phyloP scores from a whole-genome alignment of 2,329 filamentous ascomycete genomes.

The Colletotrichum tamarilloi region DNA sequence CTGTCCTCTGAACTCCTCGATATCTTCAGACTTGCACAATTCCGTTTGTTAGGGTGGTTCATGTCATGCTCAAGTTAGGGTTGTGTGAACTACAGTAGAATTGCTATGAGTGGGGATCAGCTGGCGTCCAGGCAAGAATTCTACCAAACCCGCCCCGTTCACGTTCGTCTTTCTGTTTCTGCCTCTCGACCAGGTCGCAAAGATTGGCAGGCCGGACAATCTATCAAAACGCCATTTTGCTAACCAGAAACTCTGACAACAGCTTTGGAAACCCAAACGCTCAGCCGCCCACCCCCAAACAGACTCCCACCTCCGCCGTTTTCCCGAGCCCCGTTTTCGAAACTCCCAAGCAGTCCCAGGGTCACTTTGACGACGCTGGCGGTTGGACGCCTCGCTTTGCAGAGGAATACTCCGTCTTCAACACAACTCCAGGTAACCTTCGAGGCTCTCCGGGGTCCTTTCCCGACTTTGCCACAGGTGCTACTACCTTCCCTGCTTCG shows the following conservation, averaged over 20 bases:
- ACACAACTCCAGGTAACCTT: conserved; percentile 70
- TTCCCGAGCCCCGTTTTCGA: conserved; percentile 68
- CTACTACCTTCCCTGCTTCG: conserved; percentile 48
- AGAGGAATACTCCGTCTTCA: conserved; percentile 74
- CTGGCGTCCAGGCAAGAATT: conserved; percentile 62
- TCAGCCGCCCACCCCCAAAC: conserved; percentile 68
- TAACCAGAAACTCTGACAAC: conserved; percentile 47
- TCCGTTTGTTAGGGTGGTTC: conserved; percentile 25
- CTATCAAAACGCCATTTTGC: conserved; percentile 41
- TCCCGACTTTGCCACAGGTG: conserved; percentile 52
- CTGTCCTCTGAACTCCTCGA: not conserved
- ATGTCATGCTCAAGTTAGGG: conserved; percentile 37
- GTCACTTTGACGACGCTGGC: conserved; percentile 59
- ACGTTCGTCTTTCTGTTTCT: conserved; percentile 34
- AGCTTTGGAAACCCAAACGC: conserved; percentile 74
- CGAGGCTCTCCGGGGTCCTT: conserved; percentile 58
- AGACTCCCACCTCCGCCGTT: conserved; percentile 64
- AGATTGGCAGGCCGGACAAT: conserved; percentile 22
- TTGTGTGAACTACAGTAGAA: conserved; percentile 40
- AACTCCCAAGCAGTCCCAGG: conserved; percentile 63
- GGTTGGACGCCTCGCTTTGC: conserved; percentile 72
- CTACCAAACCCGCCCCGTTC: conserved; percentile 34
- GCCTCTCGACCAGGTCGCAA: conserved; percentile 26
- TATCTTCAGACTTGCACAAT: not conserved
- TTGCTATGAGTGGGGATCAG: conserved; percentile 74